A percentile compares a stretch with the other conserved stretches of the same genome.
Evolutionary conservation across 371 early-diverging fungal genomes (phyloP).

Genomic region (Mortierella sp.): DNA sequence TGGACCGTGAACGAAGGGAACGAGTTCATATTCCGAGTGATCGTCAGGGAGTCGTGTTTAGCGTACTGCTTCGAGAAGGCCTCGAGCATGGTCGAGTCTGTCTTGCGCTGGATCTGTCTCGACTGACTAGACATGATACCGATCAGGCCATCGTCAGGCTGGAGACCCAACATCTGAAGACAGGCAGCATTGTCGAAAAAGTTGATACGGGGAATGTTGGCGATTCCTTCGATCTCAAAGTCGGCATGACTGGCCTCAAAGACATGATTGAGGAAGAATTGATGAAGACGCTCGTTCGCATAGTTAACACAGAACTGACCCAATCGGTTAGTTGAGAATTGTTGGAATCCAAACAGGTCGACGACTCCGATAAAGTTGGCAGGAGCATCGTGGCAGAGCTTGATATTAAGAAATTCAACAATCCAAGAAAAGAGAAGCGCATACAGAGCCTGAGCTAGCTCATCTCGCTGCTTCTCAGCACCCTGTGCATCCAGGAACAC

Average conservation of each 20-base stretch:
- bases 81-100: conserved; percentile 54
- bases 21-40: conserved; percentile 45
- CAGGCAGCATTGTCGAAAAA: conserved; percentile 71
- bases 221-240: conserved; percentile 63
- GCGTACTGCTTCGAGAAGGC: conserved; percentile 54
- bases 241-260: conserved; percentile 68
- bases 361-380: conserved; percentile 79
- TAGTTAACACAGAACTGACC: conserved; percentile 88
- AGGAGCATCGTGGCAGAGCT: conserved; percentile 69
- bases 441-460: conserved; percentile 79
- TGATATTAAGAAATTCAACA: conserved; percentile 77
- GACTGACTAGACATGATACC: conserved; percentile 70
- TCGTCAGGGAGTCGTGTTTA: conserved; percentile 40
- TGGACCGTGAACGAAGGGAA: conserved; percentile 76
- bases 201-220: conserved; percentile 59
- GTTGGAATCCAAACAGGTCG: conserved; percentile 79
- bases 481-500: conserved; percentile 86
- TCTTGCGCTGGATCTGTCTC: conserved; percentile 48
- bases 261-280: conserved; percentile 78
- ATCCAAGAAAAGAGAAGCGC: conserved; percentile 82
- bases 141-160: conserved; percentile 68
- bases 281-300: conserved; percentile 83
- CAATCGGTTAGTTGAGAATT: conserved; percentile 70
- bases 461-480: conserved; percentile 75
- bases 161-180: conserved; percentile 65